Conservation (phyloP, 805 yeast species). For the Lachancea waltii region DNA sequence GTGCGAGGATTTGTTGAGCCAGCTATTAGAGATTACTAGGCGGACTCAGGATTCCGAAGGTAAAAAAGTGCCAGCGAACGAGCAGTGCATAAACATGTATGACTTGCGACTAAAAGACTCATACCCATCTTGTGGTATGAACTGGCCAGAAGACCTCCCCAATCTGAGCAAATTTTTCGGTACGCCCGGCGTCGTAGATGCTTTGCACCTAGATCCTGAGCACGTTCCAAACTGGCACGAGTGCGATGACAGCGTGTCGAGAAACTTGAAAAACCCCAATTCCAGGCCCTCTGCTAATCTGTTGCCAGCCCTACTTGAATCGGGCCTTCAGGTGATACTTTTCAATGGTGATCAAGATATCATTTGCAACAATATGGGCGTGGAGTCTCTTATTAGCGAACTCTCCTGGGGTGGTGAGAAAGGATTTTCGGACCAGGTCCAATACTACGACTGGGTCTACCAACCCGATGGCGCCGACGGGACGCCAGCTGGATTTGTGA, state of each 20-base stretch:
- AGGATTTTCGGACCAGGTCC: slow-evolving; percentile 29
- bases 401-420: slow-evolving; percentile 57
- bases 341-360: slow-evolving; percentile 87
- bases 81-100: slow-evolving; percentile 75
- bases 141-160: slow-evolving; percentile 76
- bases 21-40: slow-evolving; percentile 26
- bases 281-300: slow-evolving; percentile 58
- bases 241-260: slow-evolving; percentile 59
- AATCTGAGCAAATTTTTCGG: slow-evolving; percentile 49
- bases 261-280: slow-evolving; percentile 42
- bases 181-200: slow-evolving; percentile 40
- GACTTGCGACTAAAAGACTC: slow-evolving; percentile 65
- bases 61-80: slow-evolving; percentile 26
- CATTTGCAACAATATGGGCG: slow-evolving; percentile 78
- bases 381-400: slow-evolving; percentile 55
- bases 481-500: slow-evolving; percentile 36
- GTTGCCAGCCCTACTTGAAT: slow-evolving; percentile 56
- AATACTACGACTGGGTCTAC: slow-evolving; percentile 39
- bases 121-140: slow-evolving; percentile 83
- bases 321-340: slow-evolving; percentile 54
- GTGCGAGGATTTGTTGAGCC: slow-evolving; percentile 41
- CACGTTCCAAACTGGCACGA: slow-evolving; percentile 59
- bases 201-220: slow-evolving; percentile 42
- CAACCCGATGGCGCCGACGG: slow-evolving; percentile 30
- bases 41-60: slow-evolving; percentile 25